phyloP scores from a whole-genome alignment of 2,329 filamentous ascomycete genomes.

The Trichoderma hamatum region DNA sequence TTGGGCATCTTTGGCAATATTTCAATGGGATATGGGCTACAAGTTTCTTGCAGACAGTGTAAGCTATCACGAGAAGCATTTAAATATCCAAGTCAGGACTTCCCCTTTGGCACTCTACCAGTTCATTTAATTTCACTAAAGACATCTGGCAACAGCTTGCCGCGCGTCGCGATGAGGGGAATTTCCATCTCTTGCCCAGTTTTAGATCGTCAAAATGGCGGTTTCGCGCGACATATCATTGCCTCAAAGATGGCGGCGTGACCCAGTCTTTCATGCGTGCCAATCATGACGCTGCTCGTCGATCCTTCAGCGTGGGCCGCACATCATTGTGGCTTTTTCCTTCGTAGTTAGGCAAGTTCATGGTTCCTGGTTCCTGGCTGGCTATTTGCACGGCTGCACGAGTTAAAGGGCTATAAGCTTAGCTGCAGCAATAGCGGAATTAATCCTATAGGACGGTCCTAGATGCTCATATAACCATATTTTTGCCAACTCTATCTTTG shows the following conservation, averaged over 20 bases:
- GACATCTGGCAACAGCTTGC: neutral
- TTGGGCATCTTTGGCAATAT: neutral
- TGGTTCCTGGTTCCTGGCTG: conserved; percentile 10
- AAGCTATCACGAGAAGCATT: neutral
- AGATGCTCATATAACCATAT: neutral
- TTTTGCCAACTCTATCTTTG: neutral
- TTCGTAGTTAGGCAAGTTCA: too few species aligned
- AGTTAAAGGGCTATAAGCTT: neutral
- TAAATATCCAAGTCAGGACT: neutral
- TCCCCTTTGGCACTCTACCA: neutral
- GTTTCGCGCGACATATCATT: conserved; percentile 13
- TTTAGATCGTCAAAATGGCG: neutral
- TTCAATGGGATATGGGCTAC: neutral
- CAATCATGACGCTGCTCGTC: conserved; percentile 16
- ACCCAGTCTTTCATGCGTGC: conserved; percentile 23
- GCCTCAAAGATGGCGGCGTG: neutral
- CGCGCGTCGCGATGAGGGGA: conserved; percentile 15
- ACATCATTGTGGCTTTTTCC: too few species aligned
- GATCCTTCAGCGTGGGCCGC: neutral
- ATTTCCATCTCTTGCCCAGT: conserved; percentile 11
- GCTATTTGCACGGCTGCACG: neutral
- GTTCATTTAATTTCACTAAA: neutral
- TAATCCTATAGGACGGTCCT: neutral
- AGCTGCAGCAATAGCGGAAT: neutral
- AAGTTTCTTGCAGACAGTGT: neutral